A percentile compares a stretch with the other conserved stretches of the same genome.
Evolutionary conservation across 805 yeast genomes (phyloP).

Genomic region (Starmerella riodocensis): DNA sequence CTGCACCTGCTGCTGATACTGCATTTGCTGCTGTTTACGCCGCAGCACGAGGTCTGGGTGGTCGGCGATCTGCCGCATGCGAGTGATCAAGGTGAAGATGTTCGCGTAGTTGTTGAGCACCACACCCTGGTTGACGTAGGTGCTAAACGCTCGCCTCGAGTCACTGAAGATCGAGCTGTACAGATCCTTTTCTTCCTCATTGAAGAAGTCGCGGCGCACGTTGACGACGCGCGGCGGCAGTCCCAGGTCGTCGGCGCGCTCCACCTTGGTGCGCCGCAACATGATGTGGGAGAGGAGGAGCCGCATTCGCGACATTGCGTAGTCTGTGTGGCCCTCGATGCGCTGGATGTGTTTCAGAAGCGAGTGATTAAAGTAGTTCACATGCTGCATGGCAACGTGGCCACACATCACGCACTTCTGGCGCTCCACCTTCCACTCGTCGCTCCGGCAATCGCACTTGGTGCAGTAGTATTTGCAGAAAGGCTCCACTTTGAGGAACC

Average conservation of each 20-base stretch:
- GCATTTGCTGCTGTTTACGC: constrained; percentile 28
- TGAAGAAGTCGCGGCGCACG: constrained; percentile 73
- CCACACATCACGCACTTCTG: constrained; percentile 77
- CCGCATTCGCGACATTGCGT: constrained; percentile 67
- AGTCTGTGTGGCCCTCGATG: constrained; percentile 63
- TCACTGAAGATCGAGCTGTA: constrained; percentile 80
- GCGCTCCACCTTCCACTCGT: constrained; percentile 78
- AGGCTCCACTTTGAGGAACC: constrained; percentile 75
- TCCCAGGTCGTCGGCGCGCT: constrained; percentile 94
- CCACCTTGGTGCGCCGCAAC: constrained; percentile 90
- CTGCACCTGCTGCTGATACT: neutral
- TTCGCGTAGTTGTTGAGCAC: constrained; percentile 94
- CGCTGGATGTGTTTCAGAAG: constrained; percentile 88
- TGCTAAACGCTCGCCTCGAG: constrained; percentile 74
- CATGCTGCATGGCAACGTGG: constrained; percentile 88
- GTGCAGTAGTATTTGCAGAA: constrained; percentile 84
- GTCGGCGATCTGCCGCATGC: constrained; percentile 97
- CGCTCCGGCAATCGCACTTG: constrained; percentile 73
- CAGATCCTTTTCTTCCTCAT: constrained; percentile 88
- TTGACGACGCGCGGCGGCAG: constrained; percentile 92
- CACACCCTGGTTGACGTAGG: constrained; percentile 91
- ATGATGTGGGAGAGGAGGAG: constrained; percentile 62
- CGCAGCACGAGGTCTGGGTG: constrained; percentile 92
- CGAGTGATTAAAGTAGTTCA: constrained; percentile 90
- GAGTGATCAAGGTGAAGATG: constrained; percentile 84